Conservation (phyloP, 2,329 filamentous ascomycete genomes). For the Emergomyces orientalis region DNA sequence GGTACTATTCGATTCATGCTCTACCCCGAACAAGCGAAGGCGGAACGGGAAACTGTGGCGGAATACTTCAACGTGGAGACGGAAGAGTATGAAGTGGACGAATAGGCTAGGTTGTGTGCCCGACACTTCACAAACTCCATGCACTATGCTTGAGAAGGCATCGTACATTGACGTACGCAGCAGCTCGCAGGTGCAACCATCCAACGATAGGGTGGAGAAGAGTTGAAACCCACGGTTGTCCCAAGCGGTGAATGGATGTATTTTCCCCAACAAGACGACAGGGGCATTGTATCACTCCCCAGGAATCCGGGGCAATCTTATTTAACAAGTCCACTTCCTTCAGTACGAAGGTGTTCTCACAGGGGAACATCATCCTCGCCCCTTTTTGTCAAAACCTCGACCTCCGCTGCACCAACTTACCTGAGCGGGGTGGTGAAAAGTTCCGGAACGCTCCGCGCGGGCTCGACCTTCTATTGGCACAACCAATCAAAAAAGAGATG, state of each 20-base stretch:
- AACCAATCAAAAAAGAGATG: not conserved
- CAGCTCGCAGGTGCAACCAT: not conserved
- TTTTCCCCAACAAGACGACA: not conserved
- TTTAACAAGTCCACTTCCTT: not conserved
- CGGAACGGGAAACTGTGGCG: constrained; percentile 59
- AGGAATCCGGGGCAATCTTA: not conserved
- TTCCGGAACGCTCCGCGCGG: not conserved
- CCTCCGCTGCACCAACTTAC: not conserved
- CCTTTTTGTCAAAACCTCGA: not conserved
- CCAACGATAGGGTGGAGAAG: not conserved
- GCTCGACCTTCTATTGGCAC: not conserved
- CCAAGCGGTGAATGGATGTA: not conserved
- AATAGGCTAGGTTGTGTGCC: constrained; percentile 15
- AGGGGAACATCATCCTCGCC: not conserved
- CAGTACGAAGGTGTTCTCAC: not conserved
- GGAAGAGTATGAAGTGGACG: constrained; percentile 50
- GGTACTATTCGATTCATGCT: constrained; percentile 86
- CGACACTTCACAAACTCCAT: not conserved
- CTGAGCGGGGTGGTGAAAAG: not conserved
- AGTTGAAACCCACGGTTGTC: not conserved
- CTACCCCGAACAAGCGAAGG: constrained; percentile 62
- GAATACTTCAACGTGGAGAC: constrained; percentile 66
- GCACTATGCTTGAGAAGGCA: not conserved
- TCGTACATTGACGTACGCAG: not conserved
- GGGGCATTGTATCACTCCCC: not conserved